Evolutionary conservation across 305 asterid species (phyloP), one percentile per base, ranked within the genome.

Genomic region (Salvia sclarea): DNA sequence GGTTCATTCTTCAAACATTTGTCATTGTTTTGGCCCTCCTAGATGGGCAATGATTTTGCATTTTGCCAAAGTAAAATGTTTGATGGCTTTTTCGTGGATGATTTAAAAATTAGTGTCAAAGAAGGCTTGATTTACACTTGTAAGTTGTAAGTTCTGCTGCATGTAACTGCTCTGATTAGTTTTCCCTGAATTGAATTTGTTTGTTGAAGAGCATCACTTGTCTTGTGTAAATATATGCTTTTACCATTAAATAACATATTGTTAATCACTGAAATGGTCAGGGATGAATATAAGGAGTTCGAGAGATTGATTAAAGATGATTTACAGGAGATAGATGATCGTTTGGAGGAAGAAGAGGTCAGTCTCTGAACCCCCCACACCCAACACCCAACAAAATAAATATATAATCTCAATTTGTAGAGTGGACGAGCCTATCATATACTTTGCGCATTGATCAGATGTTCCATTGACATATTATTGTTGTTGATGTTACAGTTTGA

Each of bases 271-370:
- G 44, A 66, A 48, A 49, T 66, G 41, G 43, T 24, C 83, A 93
- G 98, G 88, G 95, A 93, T 78, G 97, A 90, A 81, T 90, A 88
- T 71, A 93, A 90, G 84, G 98, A 90, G 81, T 93, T 86, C 54
- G 98, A 93, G 77, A 90, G 86, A 81, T 75, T 83, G 77, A 93
- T 93, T 86, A 92, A 93, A 71, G 94, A 81, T 70, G 97, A 93
- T 76, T 73, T 93, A 55, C 74, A 82, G 76, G 86, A 82, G 77
- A 69, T 93, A 31, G 98, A 93, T 77, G 83, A 82, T 72, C 95
- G 92, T 22, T 40, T 93, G 88, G 98, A 93, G 87, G 97, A 93
- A 83, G 98, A 93, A 73, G 98, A 90, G 98, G 98, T 88, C 12
- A 72, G n/a, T n/a, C n/a, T n/a, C n/a, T n/a, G n/a, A n/a, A n/a